Percentiles rank a stretch among this genome's conserved stretches.
These are phyloP conservation scores for Eleusine coracana DNA, from an alignment of 176 grass and related monocot genomes.

Conservation along the genomic window DNA sequence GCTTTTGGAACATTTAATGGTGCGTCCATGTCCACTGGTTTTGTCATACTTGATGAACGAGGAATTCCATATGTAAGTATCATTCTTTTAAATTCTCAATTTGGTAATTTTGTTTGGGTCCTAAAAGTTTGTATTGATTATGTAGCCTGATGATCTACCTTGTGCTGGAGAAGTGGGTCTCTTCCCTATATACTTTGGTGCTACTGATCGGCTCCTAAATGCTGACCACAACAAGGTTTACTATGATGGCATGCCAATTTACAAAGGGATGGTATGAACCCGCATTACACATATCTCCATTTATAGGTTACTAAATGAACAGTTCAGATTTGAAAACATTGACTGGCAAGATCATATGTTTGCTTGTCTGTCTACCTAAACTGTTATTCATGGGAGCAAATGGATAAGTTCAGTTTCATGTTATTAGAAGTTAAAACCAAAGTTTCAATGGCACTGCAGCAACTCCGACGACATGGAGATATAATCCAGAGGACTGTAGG, in stretches of 20 bases:
- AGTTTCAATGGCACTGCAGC: constrained; percentile 42
- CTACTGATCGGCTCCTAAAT: constrained; percentile 76
- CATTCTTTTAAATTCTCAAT: constrained; percentile 13
- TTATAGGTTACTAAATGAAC: not conserved
- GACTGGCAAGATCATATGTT: not conserved
- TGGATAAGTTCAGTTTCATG: not conserved
- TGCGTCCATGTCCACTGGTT: constrained; percentile 76
- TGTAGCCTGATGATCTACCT: constrained; percentile 82
- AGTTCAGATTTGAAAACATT: not conserved
- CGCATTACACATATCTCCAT: not conserved
- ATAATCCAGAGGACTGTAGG: constrained; percentile 86
- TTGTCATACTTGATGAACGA: constrained; percentile 87
- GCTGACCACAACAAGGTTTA: constrained; percentile 90
- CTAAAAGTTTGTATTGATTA: constrained; percentile 27
- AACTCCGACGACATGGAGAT: constrained; percentile 90
- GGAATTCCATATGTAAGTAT: constrained; percentile 85
- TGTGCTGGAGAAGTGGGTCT: constrained; percentile 92
- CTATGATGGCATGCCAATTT: constrained; percentile 93
- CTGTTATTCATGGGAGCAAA: not conserved
- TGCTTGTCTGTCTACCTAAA: not conserved
- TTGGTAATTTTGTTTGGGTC: constrained; percentile 12
- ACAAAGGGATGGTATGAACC: constrained; percentile 75
- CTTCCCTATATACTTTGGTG: constrained; percentile 79
- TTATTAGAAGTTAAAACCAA: not conserved
- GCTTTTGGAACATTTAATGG: constrained; percentile 82